phyloP scores from a whole-genome alignment of 306 rosid genomes.

The Cercis canadensis region DNA sequence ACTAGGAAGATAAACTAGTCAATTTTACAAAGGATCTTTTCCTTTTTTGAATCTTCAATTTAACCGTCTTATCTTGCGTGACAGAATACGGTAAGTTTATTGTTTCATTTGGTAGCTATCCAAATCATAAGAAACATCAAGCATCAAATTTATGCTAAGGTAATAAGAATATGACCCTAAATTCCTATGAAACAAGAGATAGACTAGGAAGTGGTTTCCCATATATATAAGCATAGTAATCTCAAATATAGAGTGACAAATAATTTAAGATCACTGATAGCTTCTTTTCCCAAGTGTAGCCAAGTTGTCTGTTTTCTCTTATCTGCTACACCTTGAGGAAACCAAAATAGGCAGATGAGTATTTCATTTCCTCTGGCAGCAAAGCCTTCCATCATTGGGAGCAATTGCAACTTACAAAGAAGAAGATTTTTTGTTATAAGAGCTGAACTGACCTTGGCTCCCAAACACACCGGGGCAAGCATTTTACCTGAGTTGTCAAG shows the following conservation, averaged over 20 bases:
- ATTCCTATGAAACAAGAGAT: neutral
- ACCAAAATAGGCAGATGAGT: slow-evolving; percentile 48
- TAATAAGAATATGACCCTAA: slow-evolving; percentile 1
- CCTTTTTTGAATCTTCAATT: neutral
- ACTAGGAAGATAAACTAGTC: neutral
- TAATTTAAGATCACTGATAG: neutral
- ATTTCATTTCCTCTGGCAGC: slow-evolving; percentile 44
- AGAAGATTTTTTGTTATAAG: slow-evolving; percentile 37
- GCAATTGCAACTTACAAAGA: slow-evolving; percentile 30
- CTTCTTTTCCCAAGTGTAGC: neutral
- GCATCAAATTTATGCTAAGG: slow-evolving; percentile 11
- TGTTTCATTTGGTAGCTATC: slow-evolving; percentile 5
- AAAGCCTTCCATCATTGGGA: slow-evolving; percentile 43
- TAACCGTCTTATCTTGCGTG: neutral
- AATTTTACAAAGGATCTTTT: neutral
- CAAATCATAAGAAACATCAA: neutral
- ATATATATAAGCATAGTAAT: slow-evolving; percentile 1
- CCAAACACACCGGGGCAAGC: slow-evolving; percentile 39
- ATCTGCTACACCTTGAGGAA: slow-evolving; percentile 10
- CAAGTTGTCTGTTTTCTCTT: slow-evolving; percentile 9
- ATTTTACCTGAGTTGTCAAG: slow-evolving; percentile 50
- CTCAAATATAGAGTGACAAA: slow-evolving; percentile 3
- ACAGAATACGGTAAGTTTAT: neutral
- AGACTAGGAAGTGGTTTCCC: neutral
- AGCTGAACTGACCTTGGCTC: slow-evolving; percentile 52